Conservation (phyloP, 2,329 filamentous ascomycete genomes). For the Colletotrichum ledebouriae region DNA sequence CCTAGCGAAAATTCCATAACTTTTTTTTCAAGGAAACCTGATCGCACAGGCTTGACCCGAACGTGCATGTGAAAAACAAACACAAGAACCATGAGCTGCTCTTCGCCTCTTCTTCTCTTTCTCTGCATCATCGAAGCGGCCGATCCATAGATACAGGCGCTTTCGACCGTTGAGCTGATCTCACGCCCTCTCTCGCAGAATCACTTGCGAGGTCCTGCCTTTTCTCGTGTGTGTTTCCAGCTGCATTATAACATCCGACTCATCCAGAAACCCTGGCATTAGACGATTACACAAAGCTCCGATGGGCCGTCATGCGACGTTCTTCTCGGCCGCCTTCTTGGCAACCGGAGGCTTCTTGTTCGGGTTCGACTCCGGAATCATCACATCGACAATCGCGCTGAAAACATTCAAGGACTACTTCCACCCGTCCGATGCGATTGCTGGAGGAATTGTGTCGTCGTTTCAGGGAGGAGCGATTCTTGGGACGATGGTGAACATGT, state of each 20-base stretch:
- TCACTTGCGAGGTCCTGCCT: background rate
- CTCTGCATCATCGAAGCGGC: background rate
- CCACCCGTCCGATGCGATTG: conserved; percentile 50
- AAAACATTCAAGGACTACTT: conserved; percentile 57
- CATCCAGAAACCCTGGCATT: background rate
- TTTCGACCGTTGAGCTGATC: conserved; percentile 8
- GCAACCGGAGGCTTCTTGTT: conserved; percentile 51
- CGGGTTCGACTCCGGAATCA: conserved; percentile 63
- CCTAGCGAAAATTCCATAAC: background rate
- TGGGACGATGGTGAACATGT: conserved; percentile 49
- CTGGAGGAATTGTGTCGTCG: conserved; percentile 47
- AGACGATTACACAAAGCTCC: conserved; percentile 20
- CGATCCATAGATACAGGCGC: background rate
- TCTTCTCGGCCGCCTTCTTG: conserved; percentile 46
- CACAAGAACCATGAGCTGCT: background rate
- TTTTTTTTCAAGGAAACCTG: conserved; percentile 11
- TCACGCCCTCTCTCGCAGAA: background rate
- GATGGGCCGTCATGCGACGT: conserved; percentile 36
- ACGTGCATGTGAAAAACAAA: conserved; percentile 6
- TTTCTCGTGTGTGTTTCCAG: background rate
- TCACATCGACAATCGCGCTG: conserved; percentile 52
- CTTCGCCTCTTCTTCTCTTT: background rate
- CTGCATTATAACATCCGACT: conserved; percentile 1
- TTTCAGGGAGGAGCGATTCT: conserved; percentile 49
- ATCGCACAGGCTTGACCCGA: conserved; percentile 13